phyloP scores from a whole-genome alignment of 2,329 filamentous ascomycete genomes.

The Lizonia empirigonia region DNA sequence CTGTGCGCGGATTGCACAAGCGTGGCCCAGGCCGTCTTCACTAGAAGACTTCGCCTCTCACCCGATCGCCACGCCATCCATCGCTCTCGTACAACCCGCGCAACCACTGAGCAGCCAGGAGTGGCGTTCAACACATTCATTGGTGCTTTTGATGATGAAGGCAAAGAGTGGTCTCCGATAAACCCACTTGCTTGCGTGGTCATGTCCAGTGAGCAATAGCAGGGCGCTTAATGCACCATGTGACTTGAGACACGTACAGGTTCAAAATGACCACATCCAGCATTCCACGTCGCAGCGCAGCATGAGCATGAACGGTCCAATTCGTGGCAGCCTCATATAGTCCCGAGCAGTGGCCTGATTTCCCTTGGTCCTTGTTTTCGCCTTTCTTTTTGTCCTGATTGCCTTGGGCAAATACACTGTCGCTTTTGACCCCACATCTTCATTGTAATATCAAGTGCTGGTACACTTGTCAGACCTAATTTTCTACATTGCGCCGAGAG shows the following conservation, averaged over 20 bases:
- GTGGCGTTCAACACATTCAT: slow-evolving; percentile 2
- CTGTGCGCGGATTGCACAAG: slow-evolving; percentile 17
- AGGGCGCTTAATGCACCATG: slow-evolving; percentile 30
- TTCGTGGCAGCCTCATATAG: slow-evolving; percentile 36
- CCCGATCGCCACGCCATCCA: slow-evolving; percentile 9
- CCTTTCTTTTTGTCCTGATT: slow-evolving; percentile 24
- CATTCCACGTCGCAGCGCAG: slow-evolving; percentile 38
- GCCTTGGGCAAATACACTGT: slow-evolving; percentile 29
- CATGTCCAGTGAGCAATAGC: slow-evolving; percentile 16
- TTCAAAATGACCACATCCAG: slow-evolving; percentile 35
- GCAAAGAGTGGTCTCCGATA: background rate
- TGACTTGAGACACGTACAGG: slow-evolving; percentile 35
- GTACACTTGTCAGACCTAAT: slow-evolving; percentile 30
- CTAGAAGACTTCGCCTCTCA: slow-evolving; percentile 6
- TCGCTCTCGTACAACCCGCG: background rate
- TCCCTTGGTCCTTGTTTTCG: slow-evolving; percentile 25
- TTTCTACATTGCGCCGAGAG: background rate
- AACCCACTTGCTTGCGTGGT: background rate
- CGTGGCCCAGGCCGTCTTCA: slow-evolving; percentile 8
- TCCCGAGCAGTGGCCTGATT: slow-evolving; percentile 41
- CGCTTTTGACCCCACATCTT: slow-evolving; percentile 10
- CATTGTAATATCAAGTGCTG: slow-evolving; percentile 28
- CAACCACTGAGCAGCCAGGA: slow-evolving; percentile 8
- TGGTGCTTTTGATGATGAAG: slow-evolving; percentile 14
- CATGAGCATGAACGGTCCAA: slow-evolving; percentile 31